phyloP scores from a whole-genome alignment of 1,284 basidiomycete species.

The Ustilago bromivora region DNA sequence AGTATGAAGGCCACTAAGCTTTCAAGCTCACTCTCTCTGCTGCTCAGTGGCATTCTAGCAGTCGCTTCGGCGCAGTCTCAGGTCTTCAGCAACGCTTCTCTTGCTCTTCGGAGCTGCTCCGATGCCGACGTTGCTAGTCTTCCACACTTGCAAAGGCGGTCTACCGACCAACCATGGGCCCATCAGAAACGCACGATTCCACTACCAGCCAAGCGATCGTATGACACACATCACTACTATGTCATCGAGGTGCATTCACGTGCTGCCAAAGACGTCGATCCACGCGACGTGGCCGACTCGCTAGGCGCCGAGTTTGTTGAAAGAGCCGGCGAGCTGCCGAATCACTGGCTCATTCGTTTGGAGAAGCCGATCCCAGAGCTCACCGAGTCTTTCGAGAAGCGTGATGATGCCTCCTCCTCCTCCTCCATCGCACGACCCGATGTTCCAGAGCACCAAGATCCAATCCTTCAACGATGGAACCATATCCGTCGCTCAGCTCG shows the following conservation, averaged over 20 bases:
- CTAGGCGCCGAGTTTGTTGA: slow-evolving; percentile 89
- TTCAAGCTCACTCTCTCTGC: slow-evolving; percentile 27
- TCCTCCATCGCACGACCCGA: slow-evolving; percentile 31
- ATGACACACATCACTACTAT: slow-evolving; percentile 89
- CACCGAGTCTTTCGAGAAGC: slow-evolving; percentile 13
- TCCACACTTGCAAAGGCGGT: slow-evolving; percentile 22
- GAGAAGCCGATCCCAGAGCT: slow-evolving; percentile 51
- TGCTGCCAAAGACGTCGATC: slow-evolving; percentile 71
- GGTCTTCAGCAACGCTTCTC: slow-evolving; percentile 4
- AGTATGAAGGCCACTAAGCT: slow-evolving; percentile 36
- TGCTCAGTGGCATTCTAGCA: slow-evolving; percentile 38
- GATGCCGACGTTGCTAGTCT: slow-evolving; percentile 6
- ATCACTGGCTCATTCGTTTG: slow-evolving; percentile 87
- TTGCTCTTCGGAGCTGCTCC: slow-evolving; percentile 21
- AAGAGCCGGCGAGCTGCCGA: slow-evolving; percentile 82
- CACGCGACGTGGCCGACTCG: slow-evolving; percentile 72
- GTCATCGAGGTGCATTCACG: slow-evolving; percentile 80
- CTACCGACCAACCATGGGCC: slow-evolving; percentile 29
- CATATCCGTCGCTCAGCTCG: slow-evolving; percentile 35
- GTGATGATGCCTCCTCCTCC: slow-evolving; percentile 15
- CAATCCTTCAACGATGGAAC: slow-evolving; percentile 73
- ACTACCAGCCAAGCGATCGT: slow-evolving; percentile 70
- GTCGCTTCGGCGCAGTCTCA: slow-evolving; percentile 18
- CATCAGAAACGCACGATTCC: slow-evolving; percentile 47
- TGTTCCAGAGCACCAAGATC: slow-evolving; percentile 66